Base-by-base conservation (phyloP, 768 basidiomycete genomes). In the Suillus alpinus region DNA sequence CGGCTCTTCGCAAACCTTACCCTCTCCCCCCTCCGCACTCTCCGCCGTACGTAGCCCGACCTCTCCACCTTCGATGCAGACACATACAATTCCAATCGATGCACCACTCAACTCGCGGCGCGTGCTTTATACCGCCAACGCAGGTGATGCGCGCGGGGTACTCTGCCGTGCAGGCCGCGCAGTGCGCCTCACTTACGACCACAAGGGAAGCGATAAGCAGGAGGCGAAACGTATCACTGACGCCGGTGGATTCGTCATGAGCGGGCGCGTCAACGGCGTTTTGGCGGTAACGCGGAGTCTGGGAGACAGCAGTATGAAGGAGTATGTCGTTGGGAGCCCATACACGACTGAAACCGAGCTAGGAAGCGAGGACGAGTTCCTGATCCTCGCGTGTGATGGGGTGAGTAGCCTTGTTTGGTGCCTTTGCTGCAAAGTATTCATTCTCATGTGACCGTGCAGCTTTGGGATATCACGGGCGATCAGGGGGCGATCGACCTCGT, bases 231-330 rank as follows among this genome's bases (percentile, higher is more conserved):
- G 97, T 23, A 98, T 99, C 72, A 95, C 84, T 53, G 97, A 98
- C 70, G 97, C 97, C 0, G 97, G 97, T 10, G 97, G 97, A 1
- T 99, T 98, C 71, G 95, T 99, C 23, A 88, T 99, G 91, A 96
- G 96, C 69, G 97, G 96, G 64, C 86, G 97, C 13, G 97, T 99
- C 37, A 99, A 99, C 66, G 97, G 96, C 64, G 95, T 98, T 44
- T 79, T 99, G 58, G 95, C 95, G 6, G 97, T 99, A 32, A 99
- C 97, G 18, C 83, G 97, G 60, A 94, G 94, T 68, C 78, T 99
- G 59, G 97, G 97, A 37, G 97, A 99, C 70, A 91, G 94, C 2
- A 91, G 94, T 7, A 98, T 99, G 97, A 99, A 99, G 76, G 97
- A 99, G 69, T 99, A 95, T 72, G 97, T 99, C 12, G 97, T 98